Evolutionary conservation across 164 flowering plant species (phyloP), one percentile per base, ranked within the genome.

Genomic region (Stephania yunnanensis): DNA sequence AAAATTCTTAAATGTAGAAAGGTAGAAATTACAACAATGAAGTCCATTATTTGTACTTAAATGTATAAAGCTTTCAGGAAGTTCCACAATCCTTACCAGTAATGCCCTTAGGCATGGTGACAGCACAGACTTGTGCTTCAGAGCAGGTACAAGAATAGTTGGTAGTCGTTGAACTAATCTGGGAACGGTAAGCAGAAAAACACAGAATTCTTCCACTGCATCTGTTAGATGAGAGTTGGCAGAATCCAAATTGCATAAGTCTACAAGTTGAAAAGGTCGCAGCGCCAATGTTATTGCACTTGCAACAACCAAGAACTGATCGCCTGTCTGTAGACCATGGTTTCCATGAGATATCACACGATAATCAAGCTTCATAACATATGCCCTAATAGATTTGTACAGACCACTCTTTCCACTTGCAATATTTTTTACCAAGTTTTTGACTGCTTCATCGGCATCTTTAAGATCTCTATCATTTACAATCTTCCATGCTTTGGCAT

Each of bases 271-370:
- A 81, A 96, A 89, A 68, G 99, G 97, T 52, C 99, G 85, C 77
- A 96, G 72, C 52, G 91, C 94, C 77, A 92, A 75, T 66, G 97
- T 92, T 76, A 92, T 75, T 68, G 92, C 95, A 89, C 97, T 90
- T 46, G 93, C 94, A 71, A 88, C 87, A 69, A 96, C 89, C 82
- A 96, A 79, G 73, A 96, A 85, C 48, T 71, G 82, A 50, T 89
- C 91, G 78, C 91, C 94, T 61, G 80, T 81, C 76, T 76, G 89
- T 42, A 78, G 71, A 65, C 70, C 71, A 42, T 46, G 65, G 13
- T 50, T 79, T 63, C 50, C 61, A 76, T 71, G 84, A 12, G 81
- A 76, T 12, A 84, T 74, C 71, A 44, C 64, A 66, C 70, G 77
- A 78, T 70, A 76, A 77, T 82, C 84, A 81, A 88, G 71, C 78